Conservation (phyloP, 352 stramenopile species). For the Phytophthora capsici region DNA sequence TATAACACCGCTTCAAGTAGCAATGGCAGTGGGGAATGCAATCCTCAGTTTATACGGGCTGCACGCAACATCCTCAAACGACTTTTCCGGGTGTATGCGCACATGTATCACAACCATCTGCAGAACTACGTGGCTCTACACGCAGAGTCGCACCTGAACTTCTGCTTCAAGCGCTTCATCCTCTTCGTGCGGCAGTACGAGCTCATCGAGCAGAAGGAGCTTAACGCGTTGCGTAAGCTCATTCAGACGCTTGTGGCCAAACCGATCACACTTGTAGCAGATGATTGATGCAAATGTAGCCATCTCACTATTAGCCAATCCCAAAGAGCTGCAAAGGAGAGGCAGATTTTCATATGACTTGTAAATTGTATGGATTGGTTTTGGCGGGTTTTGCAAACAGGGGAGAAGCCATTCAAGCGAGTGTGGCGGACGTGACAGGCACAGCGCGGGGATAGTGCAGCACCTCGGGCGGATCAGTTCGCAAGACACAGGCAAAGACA, state of each 20-base stretch:
- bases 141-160: constrained; percentile 95
- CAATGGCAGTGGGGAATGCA: constrained; percentile 7
- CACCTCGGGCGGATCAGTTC: constrained; percentile 28
- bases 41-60: constrained; percentile 56
- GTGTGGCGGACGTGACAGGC: constrained; percentile 27
- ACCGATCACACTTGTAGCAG: constrained; percentile 18
- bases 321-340: constrained; percentile 24
- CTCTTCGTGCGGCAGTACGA: constrained; percentile 95
- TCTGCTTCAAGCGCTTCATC: constrained; percentile 98
- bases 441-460: constrained; percentile 17
- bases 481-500: constrained; percentile 12
- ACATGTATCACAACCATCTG: constrained; percentile 97
- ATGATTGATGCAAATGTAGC: constrained; percentile 41
- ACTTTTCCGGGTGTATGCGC: constrained; percentile 97
- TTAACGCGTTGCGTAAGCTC: constrained; percentile 94
- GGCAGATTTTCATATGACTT: constrained; percentile 22
- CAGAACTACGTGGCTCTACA: constrained; percentile 90
- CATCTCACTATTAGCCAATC: constrained; percentile 44
- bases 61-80: constrained; percentile 92
- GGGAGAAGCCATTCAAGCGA: constrained; percentile 25
- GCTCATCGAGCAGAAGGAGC: constrained; percentile 93
- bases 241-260: constrained; percentile 63
- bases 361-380: constrained; percentile 21
- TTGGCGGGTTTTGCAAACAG: background rate
- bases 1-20: constrained; percentile 21